These are phyloP conservation scores for Lanmaoa pseudosensibilis DNA, from an alignment of 768 basidiomycete species.

Conservation along the genomic window DNA sequence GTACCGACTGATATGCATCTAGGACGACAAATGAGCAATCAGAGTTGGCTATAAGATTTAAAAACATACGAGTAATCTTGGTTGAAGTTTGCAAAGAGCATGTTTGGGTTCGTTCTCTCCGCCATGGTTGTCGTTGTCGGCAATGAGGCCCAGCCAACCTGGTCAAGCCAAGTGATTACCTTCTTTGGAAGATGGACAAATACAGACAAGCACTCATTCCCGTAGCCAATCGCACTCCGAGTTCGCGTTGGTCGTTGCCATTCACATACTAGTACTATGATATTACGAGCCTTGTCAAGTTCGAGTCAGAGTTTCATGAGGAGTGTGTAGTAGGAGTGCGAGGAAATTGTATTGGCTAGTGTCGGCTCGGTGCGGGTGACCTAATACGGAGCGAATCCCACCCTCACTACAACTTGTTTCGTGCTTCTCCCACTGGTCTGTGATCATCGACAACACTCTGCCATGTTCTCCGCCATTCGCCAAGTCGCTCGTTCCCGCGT, in stretches of 20 bases:
- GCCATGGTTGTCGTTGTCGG: conserved; percentile 31
- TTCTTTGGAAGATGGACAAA: conserved; percentile 19
- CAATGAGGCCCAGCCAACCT: neutral
- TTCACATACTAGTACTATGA: too few species aligned
- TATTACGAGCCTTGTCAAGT: too few species aligned
- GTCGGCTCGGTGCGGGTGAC: too few species aligned
- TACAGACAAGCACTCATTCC: conserved; percentile 7
- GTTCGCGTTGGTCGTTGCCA: too few species aligned
- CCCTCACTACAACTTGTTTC: too few species aligned
- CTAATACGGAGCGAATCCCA: too few species aligned
- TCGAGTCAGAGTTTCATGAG: too few species aligned
- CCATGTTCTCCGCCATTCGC: conserved; percentile 21
- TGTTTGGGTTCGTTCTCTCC: conserved; percentile 45
- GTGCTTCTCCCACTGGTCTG: neutral
- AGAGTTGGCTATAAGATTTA: neutral
- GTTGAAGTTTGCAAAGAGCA: conserved; percentile 94
- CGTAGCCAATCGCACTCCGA: too few species aligned
- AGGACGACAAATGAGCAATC: conserved; percentile 4
- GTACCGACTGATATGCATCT: conserved; percentile 95
- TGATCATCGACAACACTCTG: neutral
- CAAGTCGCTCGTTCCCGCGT: conserved; percentile 15
- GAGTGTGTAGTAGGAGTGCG: too few species aligned
- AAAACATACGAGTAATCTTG: conserved; percentile 87
- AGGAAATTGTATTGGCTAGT: too few species aligned
- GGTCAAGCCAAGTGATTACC: neutral